Base-by-base conservation (phyloP, 768 basidiomycete genomes). In the Mycena rebaudengoi region DNA sequence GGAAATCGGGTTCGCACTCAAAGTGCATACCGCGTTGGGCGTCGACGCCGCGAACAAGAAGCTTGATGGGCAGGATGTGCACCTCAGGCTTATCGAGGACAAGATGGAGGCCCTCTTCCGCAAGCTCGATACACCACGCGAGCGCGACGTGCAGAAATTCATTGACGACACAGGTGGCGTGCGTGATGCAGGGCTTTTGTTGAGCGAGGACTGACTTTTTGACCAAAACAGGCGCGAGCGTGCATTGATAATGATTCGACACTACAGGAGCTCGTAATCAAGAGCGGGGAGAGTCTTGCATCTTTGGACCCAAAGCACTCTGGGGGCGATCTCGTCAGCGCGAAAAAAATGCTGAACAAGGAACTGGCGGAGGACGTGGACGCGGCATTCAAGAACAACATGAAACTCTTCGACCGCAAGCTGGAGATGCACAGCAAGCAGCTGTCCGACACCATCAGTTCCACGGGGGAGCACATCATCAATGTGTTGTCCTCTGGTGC, bases 131-230 rank as follows among this genome's bases (percentile, higher is more conserved):
- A 70, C 76, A 0, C 74, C 77, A 4, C 73, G 74, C n/a, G 78
- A 80, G 51, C 69, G 67, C 53, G 76, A 79, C 20, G 62, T 78
- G 5, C 54, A 67, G 6, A 64, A 68, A 23, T 74, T 80, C 51
- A 70, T 82, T 10, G 71, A 75, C 20, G 68, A 70, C 18, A 74
- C 76, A 25, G 79, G 80, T 25, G 79, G 80, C 16, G 62, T n/a
- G n/a, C n/a, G n/a, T n/a, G n/a, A n/a, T n/a, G n/a, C n/a, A n/a
- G n/a, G n/a, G n/a, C n/a, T n/a, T n/a, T n/a, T n/a, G n/a, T n/a
- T n/a, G n/a, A n/a, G n/a, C n/a, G n/a, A n/a, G n/a, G n/a, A n/a
- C n/a, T n/a, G n/a, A n/a, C n/a, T n/a, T n/a, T n/a, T n/a, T n/a
- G n/a, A n/a, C n/a, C n/a, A n/a, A n/a, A n/a, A n/a, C n/a, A n/a